Evolutionary conservation across 2,329 filamentous ascomycete species (phyloP), one percentile per base, ranked within the genome.

Genomic region (Lasiodiplodia theobromae): DNA sequence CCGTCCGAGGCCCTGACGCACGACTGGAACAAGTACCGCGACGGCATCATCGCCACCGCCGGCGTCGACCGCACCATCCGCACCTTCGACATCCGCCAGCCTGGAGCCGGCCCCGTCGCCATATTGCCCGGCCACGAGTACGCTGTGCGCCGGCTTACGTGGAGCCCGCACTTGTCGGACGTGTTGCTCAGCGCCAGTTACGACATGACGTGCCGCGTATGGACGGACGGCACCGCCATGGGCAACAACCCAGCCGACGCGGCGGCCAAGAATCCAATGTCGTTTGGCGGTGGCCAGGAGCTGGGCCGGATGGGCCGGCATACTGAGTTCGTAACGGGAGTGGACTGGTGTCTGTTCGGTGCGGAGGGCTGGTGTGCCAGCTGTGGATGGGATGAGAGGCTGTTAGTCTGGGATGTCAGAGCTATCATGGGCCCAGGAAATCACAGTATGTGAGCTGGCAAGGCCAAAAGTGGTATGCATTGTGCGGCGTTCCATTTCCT

Each of bases 11-110:
- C 93, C 47, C 86, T 99, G 38, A 97, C 94, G 0, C 96, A 98
- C 81, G 96, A 99, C 80, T 99, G 96, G 96, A 99, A 99, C 83
- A 99, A 99, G 81, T 99, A 99, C 82, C 88, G 92, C 49, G 89
- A 94, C 72, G 91, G 89, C 0, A 85, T 97, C 31, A 84, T 99
- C 67, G 96, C 96, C 0, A 93, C 93, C 0, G 96, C 89, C 1
- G 95, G 96, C 67, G 96, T 98, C 3, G 96, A 99, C 79, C 88
- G 92, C 66, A 83, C 91, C 21, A 90, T 99, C 70, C 89, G 96
- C 58, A 96, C 92, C 0, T 98, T 98, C 75, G 96, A 99, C 79
- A 90, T 97, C 56, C 87, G 96, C 53, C 91, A 89, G 74, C 91
- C 93, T 0, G 82, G 85, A 5, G 88, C 86, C 5, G 93, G 93